Conservation (phyloP, 768 basidiomycete genomes). For the Zangia roseola region DNA sequence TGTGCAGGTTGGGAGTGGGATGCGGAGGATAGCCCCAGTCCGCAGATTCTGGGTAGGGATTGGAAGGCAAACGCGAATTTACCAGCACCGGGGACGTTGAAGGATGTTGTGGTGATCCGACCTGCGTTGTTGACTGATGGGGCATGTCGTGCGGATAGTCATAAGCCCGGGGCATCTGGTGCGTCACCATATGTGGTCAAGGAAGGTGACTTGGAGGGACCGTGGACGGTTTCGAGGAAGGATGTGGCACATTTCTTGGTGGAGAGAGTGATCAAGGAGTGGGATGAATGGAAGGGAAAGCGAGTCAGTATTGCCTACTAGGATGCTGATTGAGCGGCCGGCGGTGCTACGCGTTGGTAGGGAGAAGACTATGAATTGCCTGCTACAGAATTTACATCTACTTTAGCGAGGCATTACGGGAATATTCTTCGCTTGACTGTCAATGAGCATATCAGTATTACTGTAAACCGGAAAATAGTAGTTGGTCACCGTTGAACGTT, state of each 20-base stretch:
- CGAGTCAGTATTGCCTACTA: constrained; percentile 51
- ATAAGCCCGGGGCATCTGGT: constrained; percentile 12
- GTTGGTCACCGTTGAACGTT: too few species aligned
- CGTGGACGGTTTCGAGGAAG: constrained; percentile 56
- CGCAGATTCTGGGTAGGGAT: constrained; percentile 41
- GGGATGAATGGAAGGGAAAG: constrained; percentile 55
- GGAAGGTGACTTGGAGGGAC: constrained; percentile 38
- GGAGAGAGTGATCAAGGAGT: constrained; percentile 43
- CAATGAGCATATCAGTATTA: too few species aligned
- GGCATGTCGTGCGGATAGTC: constrained; percentile 34
- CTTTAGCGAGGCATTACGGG: too few species aligned
- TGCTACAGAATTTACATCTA: too few species aligned
- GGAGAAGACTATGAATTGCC: too few species aligned
- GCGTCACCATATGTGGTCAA: constrained; percentile 40
- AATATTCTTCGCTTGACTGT: too few species aligned
- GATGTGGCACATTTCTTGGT: constrained; percentile 68
- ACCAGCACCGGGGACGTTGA: constrained; percentile 43
- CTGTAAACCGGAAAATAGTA: too few species aligned
- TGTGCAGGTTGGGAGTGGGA: constrained; percentile 54
- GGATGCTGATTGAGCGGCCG: too few species aligned
- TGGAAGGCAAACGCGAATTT: constrained; percentile 41
- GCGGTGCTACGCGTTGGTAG: too few species aligned
- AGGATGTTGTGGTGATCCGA: constrained; percentile 46
- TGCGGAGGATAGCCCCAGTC: constrained; percentile 38
- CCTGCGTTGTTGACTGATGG: constrained; percentile 63